Base-by-base conservation (phyloP, 164 flowering plant species). In the Cinnamomum chago region DNA sequence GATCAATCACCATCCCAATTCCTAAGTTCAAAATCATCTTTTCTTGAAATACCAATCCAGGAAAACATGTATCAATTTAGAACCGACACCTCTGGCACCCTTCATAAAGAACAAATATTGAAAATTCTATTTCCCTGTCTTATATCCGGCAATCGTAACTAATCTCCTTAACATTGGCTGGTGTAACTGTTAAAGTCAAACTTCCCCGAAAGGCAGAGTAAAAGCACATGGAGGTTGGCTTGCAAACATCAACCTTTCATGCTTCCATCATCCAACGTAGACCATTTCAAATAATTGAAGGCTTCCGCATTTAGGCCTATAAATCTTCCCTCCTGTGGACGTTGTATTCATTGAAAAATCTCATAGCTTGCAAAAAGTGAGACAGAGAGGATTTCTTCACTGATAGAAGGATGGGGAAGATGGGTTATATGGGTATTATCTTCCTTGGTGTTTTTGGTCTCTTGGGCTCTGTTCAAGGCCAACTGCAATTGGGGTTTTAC, bases 401-500 rank as follows among this genome's bases (percentile, higher is more conserved):
- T 13, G 14, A 60, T 40, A 47, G 27, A 67, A 67, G 15, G 27
- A 70, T 78, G 82, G 66, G 73, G 65, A 76, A 58, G 33, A 62
- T 58, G 28, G n/a, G 72, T n/a, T 68, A n/a, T 65, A 27, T 70
- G 51, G 75, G 70, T 24, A 35, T 86, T 50, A 15, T 77, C 30
- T 13, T 83, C 15, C 58, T 84, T 23, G 73, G 70, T 69, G 24
- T 82, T 76, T 52, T 86, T 5, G 85, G 74, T 11, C 33, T 79
- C n/a, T 1, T 84, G 10, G 79, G 79, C 47, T 80, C 83, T 40
- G 72, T 77, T 72, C 78, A 79, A 12, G 96, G 87, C 71, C 82
- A 86, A 2, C 35, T 94, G 75, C 70, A 83, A 68, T 14, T 83
- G 81, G 83, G 84, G 20, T 95, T 82, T 75, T 95, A 95, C 67